Percentiles rank a stretch among this genome's conserved stretches.
Evolutionary conservation across 2,329 filamentous ascomycete species (phyloP).

Genomic region (Chaetomium globosum): DNA sequence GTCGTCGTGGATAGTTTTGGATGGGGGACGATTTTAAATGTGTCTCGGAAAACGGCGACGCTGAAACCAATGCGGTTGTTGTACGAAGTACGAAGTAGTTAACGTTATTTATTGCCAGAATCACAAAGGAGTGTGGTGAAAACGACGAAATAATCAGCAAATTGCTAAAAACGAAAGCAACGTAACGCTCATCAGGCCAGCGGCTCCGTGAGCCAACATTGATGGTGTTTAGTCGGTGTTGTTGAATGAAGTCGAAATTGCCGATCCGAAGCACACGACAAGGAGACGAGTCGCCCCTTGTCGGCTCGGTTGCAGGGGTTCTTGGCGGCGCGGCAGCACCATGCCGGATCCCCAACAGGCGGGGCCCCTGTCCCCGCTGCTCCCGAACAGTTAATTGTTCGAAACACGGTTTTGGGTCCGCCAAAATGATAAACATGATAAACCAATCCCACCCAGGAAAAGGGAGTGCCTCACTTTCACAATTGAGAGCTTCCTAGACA

Average conservation of each 20-base stretch:
- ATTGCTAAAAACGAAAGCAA: constrained; percentile 15
- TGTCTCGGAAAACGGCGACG: neutral
- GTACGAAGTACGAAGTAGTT: too few relatives aligned
- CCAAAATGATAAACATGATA: neutral
- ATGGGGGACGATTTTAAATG: neutral
- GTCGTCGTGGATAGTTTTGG: constrained; percentile 14
- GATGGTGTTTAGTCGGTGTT: constrained; percentile 7
- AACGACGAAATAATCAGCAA: constrained; percentile 16
- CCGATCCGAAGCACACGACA: constrained; percentile 12
- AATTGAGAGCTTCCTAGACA: neutral
- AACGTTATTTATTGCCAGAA: neutral
- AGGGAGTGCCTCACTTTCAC: neutral
- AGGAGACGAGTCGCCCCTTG: constrained; percentile 11
- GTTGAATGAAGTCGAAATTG: constrained; percentile 21
- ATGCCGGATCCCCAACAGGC: constrained; percentile 2
- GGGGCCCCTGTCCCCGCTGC: neutral
- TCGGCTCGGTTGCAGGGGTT: constrained; percentile 11
- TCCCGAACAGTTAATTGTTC: neutral
- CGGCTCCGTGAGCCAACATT: constrained; percentile 18
- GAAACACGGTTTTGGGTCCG: neutral
- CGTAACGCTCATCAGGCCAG: constrained; percentile 22
- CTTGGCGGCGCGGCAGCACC: constrained; percentile 19
- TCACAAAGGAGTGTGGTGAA: neutral
- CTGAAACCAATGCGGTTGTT: neutral
- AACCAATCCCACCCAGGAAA: too few relatives aligned